Evolutionary conservation across 2,329 filamentous ascomycete species (phyloP).

Genomic region (Hypoxylon sp.): DNA sequence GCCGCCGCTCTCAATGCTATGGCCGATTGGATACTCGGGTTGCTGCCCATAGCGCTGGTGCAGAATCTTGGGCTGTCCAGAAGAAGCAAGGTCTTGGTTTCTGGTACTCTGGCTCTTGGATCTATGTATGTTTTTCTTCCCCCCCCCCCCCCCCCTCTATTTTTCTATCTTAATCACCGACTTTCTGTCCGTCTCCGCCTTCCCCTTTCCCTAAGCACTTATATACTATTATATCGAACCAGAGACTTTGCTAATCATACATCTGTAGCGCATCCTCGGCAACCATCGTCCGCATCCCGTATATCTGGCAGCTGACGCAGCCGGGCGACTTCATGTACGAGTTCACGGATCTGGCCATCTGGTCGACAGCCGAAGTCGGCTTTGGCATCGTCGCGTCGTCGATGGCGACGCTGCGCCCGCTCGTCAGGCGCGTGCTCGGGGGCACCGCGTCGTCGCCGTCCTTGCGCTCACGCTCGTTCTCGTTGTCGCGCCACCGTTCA

Average conservation of each 20-base stretch:
- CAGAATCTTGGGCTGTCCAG: constrained; percentile 53
- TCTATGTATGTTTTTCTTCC: constrained; percentile 51
- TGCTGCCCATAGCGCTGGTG: constrained; percentile 54
- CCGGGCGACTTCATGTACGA: constrained; percentile 55
- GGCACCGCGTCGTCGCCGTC: constrained; percentile 8
- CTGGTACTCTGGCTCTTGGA: constrained; percentile 50
- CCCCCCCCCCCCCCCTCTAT: background rate
- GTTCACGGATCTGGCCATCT: constrained; percentile 57
- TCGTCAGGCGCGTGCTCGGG: constrained; percentile 46
- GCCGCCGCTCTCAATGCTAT: constrained; percentile 51
- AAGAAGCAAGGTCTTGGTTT: constrained; percentile 52
- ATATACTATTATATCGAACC: background rate
- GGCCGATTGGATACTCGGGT: constrained; percentile 53
- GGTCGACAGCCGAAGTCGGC: constrained; percentile 58
- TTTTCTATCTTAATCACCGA: too few relatives aligned
- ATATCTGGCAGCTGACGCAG: constrained; percentile 53
- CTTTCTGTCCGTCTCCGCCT: too few relatives aligned
- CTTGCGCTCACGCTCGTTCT: too few relatives aligned
- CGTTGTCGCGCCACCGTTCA: background rate
- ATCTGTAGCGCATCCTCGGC: constrained; percentile 54
- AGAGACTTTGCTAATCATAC: background rate
- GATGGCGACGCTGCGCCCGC: constrained; percentile 54
- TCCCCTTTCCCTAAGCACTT: background rate
- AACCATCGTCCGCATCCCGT: constrained; percentile 58
- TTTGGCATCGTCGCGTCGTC: constrained; percentile 56